Base-by-base conservation (phyloP, 345 rosid species). In the Aquilaria yunnanensis region DNA sequence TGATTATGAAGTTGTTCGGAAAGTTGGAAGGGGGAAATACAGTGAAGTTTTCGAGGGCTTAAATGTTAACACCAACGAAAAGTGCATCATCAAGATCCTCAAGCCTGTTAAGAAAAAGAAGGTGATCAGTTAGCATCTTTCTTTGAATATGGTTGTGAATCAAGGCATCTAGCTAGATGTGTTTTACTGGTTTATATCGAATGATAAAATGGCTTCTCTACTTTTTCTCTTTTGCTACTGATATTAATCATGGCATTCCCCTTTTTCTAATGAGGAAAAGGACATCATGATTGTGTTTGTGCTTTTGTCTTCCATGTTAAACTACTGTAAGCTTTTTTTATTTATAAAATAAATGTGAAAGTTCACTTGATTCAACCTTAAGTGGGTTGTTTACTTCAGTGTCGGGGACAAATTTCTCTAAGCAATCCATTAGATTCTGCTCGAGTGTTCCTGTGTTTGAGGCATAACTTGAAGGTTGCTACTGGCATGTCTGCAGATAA, bases 31-130 rank as follows among this genome's bases (percentile, higher is more conserved):
- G 64, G 96, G 96, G 41, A 88, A 88, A 62, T 88, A 85, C 64
- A 88, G 96, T 49, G 96, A 85, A 71, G 96, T 88, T 47, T 88
- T 88, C 58, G 96, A 88, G 70, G 96, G 96, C 12, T 60, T 88
- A 23, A 88, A 88, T 70, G 83, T 84, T 60, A 83, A 81, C 58
- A 88, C 57, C 71, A 85, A 80, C 51, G 92, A 88, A 74, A 76
- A 80, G 47, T 85, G 90, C 54, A 67, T 88, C 14, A 80, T 88
- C 77, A 88, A 88, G 80, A 85, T 88, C 71, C 96, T 88, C 72
- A 88, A 88, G 74, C 96, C 96, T 70, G 96, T 88, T 56, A 85
- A 88, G 90, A 88, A 85, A 66, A 88, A 88, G 82, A 88, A 88
- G 89, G 96, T 81, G 64, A 71, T 34, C 73, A 3, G 37, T 16